Conservation (phyloP, 2,329 filamentous ascomycete genomes). For the Aspergillus latus region DNA sequence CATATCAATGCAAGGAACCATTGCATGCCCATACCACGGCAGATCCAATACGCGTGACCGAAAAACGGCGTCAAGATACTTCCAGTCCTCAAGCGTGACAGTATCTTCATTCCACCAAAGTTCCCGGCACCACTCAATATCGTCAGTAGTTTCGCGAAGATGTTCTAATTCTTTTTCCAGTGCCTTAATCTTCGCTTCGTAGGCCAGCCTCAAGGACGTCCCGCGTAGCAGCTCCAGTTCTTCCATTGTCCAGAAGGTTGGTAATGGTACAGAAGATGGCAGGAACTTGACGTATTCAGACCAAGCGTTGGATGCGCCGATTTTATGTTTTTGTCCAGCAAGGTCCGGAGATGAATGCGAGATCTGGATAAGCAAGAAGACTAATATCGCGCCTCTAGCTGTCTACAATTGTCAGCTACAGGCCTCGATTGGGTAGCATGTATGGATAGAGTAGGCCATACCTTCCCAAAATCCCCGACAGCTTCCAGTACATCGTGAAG, state of each 20-base stretch:
- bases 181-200: constrained; percentile 68
- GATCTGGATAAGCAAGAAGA: constrained; percentile 78
- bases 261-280: constrained; percentile 68
- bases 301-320: constrained; percentile 73
- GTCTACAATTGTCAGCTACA: constrained; percentile 54
- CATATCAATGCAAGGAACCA: constrained; percentile 94
- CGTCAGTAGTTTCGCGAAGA: constrained; percentile 63
- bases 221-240: constrained; percentile 72
- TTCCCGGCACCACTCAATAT: constrained; percentile 67
- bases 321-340: constrained; percentile 45
- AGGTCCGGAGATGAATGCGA: constrained; percentile 51
- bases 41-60: constrained; percentile 85
- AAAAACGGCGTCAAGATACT: constrained; percentile 81
- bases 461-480: constrained; percentile 62
- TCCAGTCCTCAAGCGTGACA: constrained; percentile 75
- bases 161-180: constrained; percentile 74
- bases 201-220: constrained; percentile 72
- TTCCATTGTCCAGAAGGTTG: constrained; percentile 76
- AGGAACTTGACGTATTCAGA: constrained; percentile 85
- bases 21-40: constrained; percentile 72
- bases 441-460: constrained; percentile 38
- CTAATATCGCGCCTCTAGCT: constrained; percentile 68
- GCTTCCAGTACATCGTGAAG: constrained; percentile 72
- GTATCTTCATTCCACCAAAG: constrained; percentile 66
- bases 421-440: background rate